Evolutionary conservation across 2,329 filamentous ascomycete genomes (phyloP), one percentile per base, ranked within the genome.

Genomic region (Aspergillus texensis): DNA sequence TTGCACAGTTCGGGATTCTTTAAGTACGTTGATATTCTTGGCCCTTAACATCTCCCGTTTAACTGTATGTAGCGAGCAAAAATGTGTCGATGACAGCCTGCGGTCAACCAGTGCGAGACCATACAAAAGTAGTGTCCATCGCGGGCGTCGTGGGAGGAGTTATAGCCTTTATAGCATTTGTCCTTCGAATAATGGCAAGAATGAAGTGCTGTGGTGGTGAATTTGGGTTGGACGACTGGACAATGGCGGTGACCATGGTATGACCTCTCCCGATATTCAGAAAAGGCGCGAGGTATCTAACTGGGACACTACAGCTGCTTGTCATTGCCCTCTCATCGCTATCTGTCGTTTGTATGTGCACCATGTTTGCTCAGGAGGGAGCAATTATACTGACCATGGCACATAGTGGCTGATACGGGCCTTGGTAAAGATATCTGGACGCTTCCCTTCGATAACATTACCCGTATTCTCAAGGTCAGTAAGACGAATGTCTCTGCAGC

Each of bases 341-440:
- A 2, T 74, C 74, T 0, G 66, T 67, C 36, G 65, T 69, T 39
- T 71, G 74, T 75, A 70, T 60, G 74, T 59, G 24, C 21, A 26
- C 4, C 8, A 48, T 16, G 6, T 16, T 28, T 34, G 4, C 19
- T 16, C 16, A 32, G n/a, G 6, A 24, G 24, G 14, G 12, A 11
- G 45, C 24, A 48, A 26, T 16, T 26, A 26, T 5, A 26, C 45
- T 48, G 14, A 48, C 24, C 12, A 24, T 48, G 24, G 45, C 21
- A n/a, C 61, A 41, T 68, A 78, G 79, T 83, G 58, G 72, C 76
- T 12, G 61, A 78, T 11, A 62, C 73, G 48, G 81, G 81, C 2
- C 72, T 83, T 6, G 81, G 81, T 10, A 73, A 70, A 30, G 80
- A 83, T 62, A 79, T 83, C 65, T 83, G 81, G 81, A 78, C 74